phyloP scores from a whole-genome alignment of 208 protist species.

The Leptomonas pyrrhocoris region DNA sequence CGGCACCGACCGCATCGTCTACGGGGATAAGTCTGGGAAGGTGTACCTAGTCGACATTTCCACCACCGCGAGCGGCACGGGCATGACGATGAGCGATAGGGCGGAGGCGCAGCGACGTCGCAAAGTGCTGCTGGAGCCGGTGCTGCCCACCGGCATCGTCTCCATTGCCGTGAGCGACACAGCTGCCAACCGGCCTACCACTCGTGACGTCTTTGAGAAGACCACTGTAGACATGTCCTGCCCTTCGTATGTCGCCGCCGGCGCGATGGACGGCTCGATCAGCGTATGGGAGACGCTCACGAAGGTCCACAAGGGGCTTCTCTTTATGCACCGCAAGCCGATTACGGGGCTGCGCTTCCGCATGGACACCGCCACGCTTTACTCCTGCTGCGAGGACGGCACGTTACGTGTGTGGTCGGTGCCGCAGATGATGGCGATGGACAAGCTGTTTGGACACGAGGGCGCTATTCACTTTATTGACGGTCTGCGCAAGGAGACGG shows the following conservation, averaged over 20 bases:
- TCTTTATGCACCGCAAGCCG: constrained; percentile 82
- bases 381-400: constrained; percentile 74
- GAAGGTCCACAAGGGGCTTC: constrained; percentile 66
- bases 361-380: constrained; percentile 60
- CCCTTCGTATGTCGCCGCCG: constrained; percentile 83
- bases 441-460: constrained; percentile 89
- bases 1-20: constrained; percentile 61
- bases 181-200: constrained; percentile 51
- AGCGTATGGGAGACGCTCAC: constrained; percentile 81
- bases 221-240: constrained; percentile 79
- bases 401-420: constrained; percentile 89
- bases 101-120: constrained; percentile 30
- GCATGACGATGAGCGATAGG: constrained; percentile 11
- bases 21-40: constrained; percentile 88
- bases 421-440: constrained; percentile 83
- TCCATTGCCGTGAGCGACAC: constrained; percentile 87
- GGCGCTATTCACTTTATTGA: constrained; percentile 63
- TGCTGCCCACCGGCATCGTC: constrained; percentile 60
- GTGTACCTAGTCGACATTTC: constrained; percentile 70
- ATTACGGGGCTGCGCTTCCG: constrained; percentile 90
- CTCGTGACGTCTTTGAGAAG: constrained; percentile 79
- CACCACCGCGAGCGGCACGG: constrained; percentile 18
- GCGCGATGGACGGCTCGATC: constrained; percentile 79
- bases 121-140: constrained; percentile 70
- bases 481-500: constrained; percentile 71